These are phyloP conservation scores for Penicillium glabrum DNA, from an alignment of 2,329 filamentous ascomycete genomes.

Conservation along the genomic window DNA sequence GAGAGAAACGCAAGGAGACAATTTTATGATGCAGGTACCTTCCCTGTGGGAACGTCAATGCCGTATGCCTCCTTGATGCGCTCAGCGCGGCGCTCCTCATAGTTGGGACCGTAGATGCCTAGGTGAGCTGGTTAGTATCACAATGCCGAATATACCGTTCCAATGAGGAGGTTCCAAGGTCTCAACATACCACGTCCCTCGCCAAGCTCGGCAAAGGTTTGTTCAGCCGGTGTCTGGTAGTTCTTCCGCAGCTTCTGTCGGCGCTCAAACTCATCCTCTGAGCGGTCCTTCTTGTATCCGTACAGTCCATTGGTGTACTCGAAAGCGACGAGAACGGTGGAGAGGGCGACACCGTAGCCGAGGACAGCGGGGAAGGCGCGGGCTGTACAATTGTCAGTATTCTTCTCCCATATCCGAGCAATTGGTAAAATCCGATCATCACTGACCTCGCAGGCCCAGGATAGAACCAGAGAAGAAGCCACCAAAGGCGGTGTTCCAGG, in stretches of 20 bases:
- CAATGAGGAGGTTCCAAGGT: not conserved
- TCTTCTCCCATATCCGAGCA: not conserved
- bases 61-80: slow-evolving; percentile 85
- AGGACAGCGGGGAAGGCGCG: slow-evolving; percentile 69
- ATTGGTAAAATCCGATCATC: not conserved
- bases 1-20: slow-evolving; percentile 12
- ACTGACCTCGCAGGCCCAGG: slow-evolving; percentile 69
- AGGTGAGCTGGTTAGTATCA: slow-evolving; percentile 11
- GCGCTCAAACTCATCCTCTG: slow-evolving; percentile 71
- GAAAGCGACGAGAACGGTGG: slow-evolving; percentile 61
- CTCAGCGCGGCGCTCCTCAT: slow-evolving; percentile 78
- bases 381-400: slow-evolving; percentile 37
- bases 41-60: slow-evolving; percentile 72
- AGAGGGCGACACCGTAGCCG: slow-evolving; percentile 63
- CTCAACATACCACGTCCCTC: slow-evolving; percentile 74
- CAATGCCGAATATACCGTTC: not conserved
- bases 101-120: slow-evolving; percentile 81
- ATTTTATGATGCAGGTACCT: slow-evolving; percentile 41
- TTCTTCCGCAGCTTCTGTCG: slow-evolving; percentile 74
- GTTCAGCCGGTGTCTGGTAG: slow-evolving; percentile 71
- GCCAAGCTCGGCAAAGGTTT: slow-evolving; percentile 78
- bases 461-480: slow-evolving; percentile 75
- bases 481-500: slow-evolving; percentile 70
- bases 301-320: slow-evolving; percentile 67
- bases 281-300: slow-evolving; percentile 54